Conservation (phyloP, 208 protist species). For the Leishmania mexicana region DNA sequence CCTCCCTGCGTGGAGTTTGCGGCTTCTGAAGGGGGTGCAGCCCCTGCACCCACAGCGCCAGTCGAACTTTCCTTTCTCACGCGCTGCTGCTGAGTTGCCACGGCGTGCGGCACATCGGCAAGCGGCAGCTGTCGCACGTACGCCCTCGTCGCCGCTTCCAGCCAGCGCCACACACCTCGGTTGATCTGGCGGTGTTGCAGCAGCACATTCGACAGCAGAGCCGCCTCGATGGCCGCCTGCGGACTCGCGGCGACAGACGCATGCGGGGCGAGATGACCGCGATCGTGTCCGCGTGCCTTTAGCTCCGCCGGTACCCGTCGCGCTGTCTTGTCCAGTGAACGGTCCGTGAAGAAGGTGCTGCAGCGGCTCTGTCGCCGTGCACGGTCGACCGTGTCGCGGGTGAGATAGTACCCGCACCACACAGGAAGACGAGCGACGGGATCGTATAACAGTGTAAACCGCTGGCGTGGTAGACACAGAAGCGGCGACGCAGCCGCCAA, state of each 20-base stretch:
- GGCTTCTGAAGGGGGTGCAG: neutral
- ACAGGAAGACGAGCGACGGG: constrained; percentile 34
- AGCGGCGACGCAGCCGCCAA: constrained; percentile 4
- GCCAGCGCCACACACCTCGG: constrained; percentile 55
- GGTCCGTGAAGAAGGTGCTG: constrained; percentile 40
- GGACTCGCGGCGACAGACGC: constrained; percentile 45
- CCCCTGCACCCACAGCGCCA: neutral
- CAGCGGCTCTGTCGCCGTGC: constrained; percentile 37
- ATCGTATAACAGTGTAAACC: constrained; percentile 58
- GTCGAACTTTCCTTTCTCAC: too few species aligned
- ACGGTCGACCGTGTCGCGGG: constrained; percentile 12
- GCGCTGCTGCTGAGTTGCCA: neutral
- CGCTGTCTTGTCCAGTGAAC: constrained; percentile 27
- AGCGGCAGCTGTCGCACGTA: constrained; percentile 36
- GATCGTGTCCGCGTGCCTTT: constrained; percentile 37
- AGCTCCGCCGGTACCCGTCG: constrained; percentile 29
- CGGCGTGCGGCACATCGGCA: neutral
- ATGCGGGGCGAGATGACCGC: constrained; percentile 72
- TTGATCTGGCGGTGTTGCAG: constrained; percentile 58
- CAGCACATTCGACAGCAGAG: constrained; percentile 59
- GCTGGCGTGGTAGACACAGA: constrained; percentile 38
- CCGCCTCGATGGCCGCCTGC: constrained; percentile 44
- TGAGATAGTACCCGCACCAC: constrained; percentile 61
- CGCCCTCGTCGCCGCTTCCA: constrained; percentile 44
- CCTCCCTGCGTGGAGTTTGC: neutral